Evolutionary conservation across 495 filamentous ascomycete species (phyloP).

Genomic region (Podospora fimiseda): DNA sequence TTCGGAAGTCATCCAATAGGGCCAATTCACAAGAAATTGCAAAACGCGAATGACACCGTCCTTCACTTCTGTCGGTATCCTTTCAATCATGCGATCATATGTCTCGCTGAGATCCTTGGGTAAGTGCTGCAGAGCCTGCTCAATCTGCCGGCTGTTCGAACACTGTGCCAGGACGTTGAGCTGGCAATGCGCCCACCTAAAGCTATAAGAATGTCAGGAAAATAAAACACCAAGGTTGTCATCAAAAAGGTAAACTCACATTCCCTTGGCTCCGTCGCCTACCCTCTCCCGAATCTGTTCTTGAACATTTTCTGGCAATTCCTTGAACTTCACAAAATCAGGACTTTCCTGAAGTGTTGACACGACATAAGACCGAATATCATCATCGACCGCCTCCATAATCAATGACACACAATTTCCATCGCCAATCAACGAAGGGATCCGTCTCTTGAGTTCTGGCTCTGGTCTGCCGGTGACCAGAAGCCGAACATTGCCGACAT

Average conservation of each 20-base stretch:
- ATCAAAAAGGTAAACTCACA: too few relatives aligned
- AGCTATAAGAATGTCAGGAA: too few relatives aligned
- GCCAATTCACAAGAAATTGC: slow-evolving; percentile 28
- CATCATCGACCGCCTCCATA: slow-evolving; percentile 9
- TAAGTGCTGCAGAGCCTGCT: slow-evolving; percentile 20
- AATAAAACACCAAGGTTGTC: too few relatives aligned
- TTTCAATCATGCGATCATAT: slow-evolving; percentile 31
- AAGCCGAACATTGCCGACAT: slow-evolving; percentile 14
- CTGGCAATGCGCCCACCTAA: slow-evolving; percentile 39
- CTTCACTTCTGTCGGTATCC: slow-evolving; percentile 12
- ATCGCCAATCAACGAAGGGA: background rate
- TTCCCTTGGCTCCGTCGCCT: slow-evolving; percentile 28
- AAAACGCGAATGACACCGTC: slow-evolving; percentile 23
- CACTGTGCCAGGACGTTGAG: slow-evolving; percentile 29
- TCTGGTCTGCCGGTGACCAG: slow-evolving; percentile 25
- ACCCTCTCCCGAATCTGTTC: slow-evolving; percentile 28
- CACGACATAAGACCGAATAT: slow-evolving; percentile 19
- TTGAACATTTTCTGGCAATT: slow-evolving; percentile 20
- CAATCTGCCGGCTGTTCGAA: slow-evolving; percentile 15
- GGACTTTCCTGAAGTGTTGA: slow-evolving; percentile 8
- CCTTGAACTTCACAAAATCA: slow-evolving; percentile 7
- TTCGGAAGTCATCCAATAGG: too few relatives aligned
- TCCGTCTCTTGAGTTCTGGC: slow-evolving; percentile 13
- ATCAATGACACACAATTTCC: slow-evolving; percentile 7
- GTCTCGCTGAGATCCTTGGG: slow-evolving; percentile 34